A percentile compares a stretch with the other conserved stretches of the same genome.
phyloP scores from a whole-genome alignment of 2,329 filamentous ascomycete species.

The Westerdykella aurantiaca region DNA sequence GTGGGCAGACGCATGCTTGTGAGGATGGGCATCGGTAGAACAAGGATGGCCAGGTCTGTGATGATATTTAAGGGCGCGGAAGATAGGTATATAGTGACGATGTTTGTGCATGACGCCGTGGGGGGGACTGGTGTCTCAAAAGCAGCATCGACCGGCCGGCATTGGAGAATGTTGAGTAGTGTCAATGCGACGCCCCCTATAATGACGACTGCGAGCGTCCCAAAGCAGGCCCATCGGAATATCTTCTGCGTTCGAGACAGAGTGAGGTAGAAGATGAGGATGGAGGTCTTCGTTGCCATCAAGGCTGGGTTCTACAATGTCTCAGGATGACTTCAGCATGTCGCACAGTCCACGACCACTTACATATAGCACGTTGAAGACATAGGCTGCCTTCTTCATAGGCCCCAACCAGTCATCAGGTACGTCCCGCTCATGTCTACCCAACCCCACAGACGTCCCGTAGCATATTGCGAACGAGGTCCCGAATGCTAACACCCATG shows the following conservation, averaged over 20 bases:
- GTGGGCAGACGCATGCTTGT: constrained; percentile 78
- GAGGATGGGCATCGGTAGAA: constrained; percentile 81
- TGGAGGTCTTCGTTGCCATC: constrained; percentile 89
- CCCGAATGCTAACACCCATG: constrained; percentile 68
- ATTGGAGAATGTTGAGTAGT: constrained; percentile 83
- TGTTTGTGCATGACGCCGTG: constrained; percentile 52
- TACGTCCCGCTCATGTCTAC: constrained; percentile 61
- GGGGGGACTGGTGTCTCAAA: constrained; percentile 50
- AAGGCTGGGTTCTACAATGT: constrained; percentile 69
- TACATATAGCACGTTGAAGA: constrained; percentile 57
- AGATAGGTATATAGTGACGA: constrained; percentile 59
- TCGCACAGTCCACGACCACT: constrained; percentile 15
- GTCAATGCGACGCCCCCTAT: constrained; percentile 72
- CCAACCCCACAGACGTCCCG: constrained; percentile 60
- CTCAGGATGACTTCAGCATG: constrained; percentile 10
- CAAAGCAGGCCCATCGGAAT: constrained; percentile 76
- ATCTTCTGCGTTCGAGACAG: constrained; percentile 73
- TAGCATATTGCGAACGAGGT: constrained; percentile 62
- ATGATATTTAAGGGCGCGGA: constrained; percentile 89
- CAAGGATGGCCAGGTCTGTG: constrained; percentile 80
- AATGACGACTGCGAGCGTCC: constrained; percentile 72
- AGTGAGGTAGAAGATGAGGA: constrained; percentile 82
- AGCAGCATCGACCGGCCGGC: constrained; percentile 64
- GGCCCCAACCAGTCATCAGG: constrained; percentile 42
- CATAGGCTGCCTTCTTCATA: constrained; percentile 55